phyloP scores from a whole-genome alignment of 306 rosid species.

The Vigna radiata region DNA sequence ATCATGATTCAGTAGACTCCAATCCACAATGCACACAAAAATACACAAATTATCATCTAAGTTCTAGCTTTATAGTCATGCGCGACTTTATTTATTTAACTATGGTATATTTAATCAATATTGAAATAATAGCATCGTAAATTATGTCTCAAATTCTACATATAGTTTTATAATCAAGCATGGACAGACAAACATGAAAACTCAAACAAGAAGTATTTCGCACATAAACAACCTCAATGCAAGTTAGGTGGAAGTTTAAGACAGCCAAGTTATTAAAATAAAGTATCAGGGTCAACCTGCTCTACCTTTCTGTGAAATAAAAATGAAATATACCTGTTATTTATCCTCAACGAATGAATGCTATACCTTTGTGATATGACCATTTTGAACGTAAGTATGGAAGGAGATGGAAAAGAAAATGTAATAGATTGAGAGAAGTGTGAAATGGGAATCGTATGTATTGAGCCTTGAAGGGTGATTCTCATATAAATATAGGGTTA shows the following conservation, averaged over 20 bases:
- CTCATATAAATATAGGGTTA: no score
- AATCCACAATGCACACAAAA: background rate
- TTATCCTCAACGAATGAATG: no score
- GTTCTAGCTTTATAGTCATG: background rate
- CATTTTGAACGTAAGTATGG: no score
- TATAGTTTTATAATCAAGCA: background rate
- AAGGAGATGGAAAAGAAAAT: no score
- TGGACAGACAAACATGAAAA: background rate
- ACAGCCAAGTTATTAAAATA: background rate
- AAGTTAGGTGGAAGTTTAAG: slow-evolving; percentile 17
- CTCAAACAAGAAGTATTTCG: background rate
- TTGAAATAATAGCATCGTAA: background rate
- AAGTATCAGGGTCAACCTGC: slow-evolving; percentile 27
- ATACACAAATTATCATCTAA: no score
- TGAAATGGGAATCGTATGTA: no score
- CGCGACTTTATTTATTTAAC: no score
- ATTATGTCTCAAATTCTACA: background rate
- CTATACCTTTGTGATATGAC: background rate
- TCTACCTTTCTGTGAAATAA: background rate
- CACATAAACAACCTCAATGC: background rate
- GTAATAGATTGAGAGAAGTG: no score
- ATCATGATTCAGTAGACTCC: slow-evolving; percentile 5
- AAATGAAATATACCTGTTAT: background rate
- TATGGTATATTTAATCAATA: background rate
- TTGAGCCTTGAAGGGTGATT: no score